Evolutionary conservation across 169 alveolate genomes (phyloP), one percentile per base, ranked within the genome.

Genomic region (Toxoplasma gondii): DNA sequence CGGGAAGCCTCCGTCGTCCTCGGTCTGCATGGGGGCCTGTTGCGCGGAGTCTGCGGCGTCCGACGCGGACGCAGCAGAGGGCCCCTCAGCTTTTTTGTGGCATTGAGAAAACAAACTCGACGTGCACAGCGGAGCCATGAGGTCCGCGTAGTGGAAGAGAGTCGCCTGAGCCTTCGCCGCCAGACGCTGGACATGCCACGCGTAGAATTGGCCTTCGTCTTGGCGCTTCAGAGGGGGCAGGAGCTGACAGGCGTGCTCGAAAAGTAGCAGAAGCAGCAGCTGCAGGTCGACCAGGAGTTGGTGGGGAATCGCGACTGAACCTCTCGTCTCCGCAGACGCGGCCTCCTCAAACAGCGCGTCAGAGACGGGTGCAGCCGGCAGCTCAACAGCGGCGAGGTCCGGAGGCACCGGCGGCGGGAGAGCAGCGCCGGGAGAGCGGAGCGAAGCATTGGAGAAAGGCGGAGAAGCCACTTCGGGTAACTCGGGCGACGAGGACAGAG

Each of bases 191-290:
- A 90, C 69, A 29, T 90, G 93, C 88, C 64, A 58, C 22, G 87
- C 45, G 74, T 90, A 90, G 74, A 90, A 90, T 36, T 45, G 67
- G 27, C 93, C 93, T 9, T 54, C 88, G 78, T 90, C 93, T 69
- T 90, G 93, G 17, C 93, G 93, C 88, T 78, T 90, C 36, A 90
- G 88, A 38, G 87, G 87, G 19, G 88, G 88, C 78, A 90, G 67
- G 45, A 90, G 44, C 69, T 70, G 81, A 74, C 93, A 90, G 4
- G 69, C 93, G 27, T 90, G 88, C 69, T 90, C 93, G 49, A 90
- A 90, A 36, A 90, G 93, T 17, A 90, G 93, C 12, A 90, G 45
- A 17, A 90, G 93, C 43, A 90, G 88, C 93, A 90, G 93, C 88
- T 90, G 93, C 43, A 90, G 67, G 36, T 90, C 93, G 67, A 90